Base-by-base conservation (phyloP, 1,284 basidiomycete genomes). In the Pseudozyma pruni region DNA sequence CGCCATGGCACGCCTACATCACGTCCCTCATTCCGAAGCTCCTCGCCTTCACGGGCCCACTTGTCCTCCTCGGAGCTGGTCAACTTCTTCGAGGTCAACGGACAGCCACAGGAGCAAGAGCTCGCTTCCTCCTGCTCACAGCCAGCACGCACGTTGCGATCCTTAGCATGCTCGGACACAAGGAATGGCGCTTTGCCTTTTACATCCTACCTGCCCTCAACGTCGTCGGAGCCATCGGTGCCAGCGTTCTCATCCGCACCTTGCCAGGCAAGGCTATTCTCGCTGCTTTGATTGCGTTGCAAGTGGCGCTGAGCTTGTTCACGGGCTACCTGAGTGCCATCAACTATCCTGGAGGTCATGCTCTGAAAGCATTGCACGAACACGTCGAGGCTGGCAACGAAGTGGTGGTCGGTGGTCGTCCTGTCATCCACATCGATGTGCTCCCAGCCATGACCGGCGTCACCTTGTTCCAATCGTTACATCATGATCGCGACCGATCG, bases 141-240 rank as follows among this genome's bases (percentile, higher is more conserved):
- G 83, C 87, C 0, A 25, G 89, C 0, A 68, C 81, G 0, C 91
- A 92, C 76, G 79, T 94, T 0, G 83, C 72, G 0, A 81, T 90
- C 0, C 87, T 98, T 75, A 94, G 92, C 76, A 84, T 82, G 17
- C 85, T 98, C 0, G 90, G 88, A 20, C 83, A 83, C 67, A 84
- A 87, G 79, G 96, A 98, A 83, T 98, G 95, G 94, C 87, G 95
- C 4, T 98, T 98, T 83, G 86, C 97, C 61, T 86, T 94, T 7
- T 98, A 98, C 78, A 86, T 89, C 11, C 87, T 97, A 0, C 94
- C 95, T 0, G 78, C 89, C 0, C 85, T 93, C 81, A 97, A 97
- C 75, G 84, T 93, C 4, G 86, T 90, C 1, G 91, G 90, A 0
- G 90, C 93, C 0, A 82, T 89, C 16, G 89, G 88, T 2, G 85